Evolutionary conservation across 208 protist species (phyloP), one percentile per base, ranked within the genome.

Genomic region (Crithidia thermophila): DNA sequence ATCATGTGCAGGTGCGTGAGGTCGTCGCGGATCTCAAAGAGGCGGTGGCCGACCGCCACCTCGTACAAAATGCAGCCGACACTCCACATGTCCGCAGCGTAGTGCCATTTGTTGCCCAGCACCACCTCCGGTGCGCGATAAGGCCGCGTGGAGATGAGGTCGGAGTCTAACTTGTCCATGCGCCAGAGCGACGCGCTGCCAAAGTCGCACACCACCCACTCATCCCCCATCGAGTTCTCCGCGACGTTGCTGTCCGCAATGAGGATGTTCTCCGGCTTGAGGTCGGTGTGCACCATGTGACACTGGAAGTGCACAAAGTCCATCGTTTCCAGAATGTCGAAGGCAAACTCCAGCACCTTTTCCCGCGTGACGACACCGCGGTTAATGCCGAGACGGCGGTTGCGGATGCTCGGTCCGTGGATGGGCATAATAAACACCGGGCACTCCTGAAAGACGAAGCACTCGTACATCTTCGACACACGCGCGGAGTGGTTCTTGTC

Each of bases 261-360:
- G 18, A 99, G 81, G 45, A 99, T 96, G 85, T 99, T 99, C 68
- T 99, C 97, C 4, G 97, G 98, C 73, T 99, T 99, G 3, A 98
- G 60, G 70, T 99, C 98, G 9, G 97, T 98, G 84, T 99, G 98
- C 40, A 98, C 94, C 81, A 99, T 94, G 36, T 71, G 43, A 53
- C 85, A 93, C 57, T 87, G 69, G 47, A 88, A 85, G 68, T 97
- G 93, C 33, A 97, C 75, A 51, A 88, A 94, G 0, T 68, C 50
- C 49, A 95, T 68, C 34, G 93, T 87, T 40, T 91, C 81, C 31
- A 95, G 75, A 21, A 97, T 52, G n/a, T 93, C 82, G 34, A 72
- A 80, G 23, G 86, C 72, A 21, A 96, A 84, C 42, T 80, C 55
- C 0, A 88, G 36, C 21, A 96, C 34, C 57, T 75, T 79, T 23